Base-by-base conservation (phyloP, 768 basidiomycete species). In the Fistulinella prunicolor region DNA sequence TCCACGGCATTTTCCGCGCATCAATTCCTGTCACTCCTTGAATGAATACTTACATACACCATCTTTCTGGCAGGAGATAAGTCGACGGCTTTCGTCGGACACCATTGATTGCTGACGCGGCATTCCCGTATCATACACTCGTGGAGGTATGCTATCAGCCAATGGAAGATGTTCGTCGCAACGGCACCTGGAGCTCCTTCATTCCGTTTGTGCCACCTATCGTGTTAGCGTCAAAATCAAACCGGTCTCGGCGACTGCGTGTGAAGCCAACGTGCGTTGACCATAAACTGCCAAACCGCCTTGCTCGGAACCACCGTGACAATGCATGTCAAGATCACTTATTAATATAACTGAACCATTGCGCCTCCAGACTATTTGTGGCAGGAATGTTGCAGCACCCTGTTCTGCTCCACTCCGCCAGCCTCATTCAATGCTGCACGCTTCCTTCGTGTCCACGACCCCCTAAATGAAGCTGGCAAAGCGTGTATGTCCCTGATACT, bases 1-100 rank as follows among this genome's bases (percentile, higher is more conserved):
- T 14, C 39, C 37, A 17, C 53, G 59, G 61, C 50, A 51, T 38
- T 47, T n/a, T n/a, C n/a, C n/a, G n/a, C n/a, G n/a, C n/a, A n/a
- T n/a, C n/a, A n/a, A n/a, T n/a, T n/a, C n/a, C n/a, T n/a, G n/a
- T n/a, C n/a, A n/a, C n/a, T n/a, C n/a, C n/a, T n/a, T n/a, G n/a
- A n/a, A n/a, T n/a, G n/a, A n/a, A n/a, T n/a, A n/a, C n/a, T n/a
- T n/a, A n/a, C n/a, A n/a, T n/a, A 40, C 16, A 36, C 38, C 10
- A 37, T 9, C 9, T 32, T 21, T 12, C n/a, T 32, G 24, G 17
- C 44, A 17, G 24, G 26, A 32, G 36, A 26, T 8, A 28, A 6
- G 22, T 42, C 10, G 28, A 2, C 14, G 4, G 24, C 6, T 42
- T 22, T 43, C 45, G 20, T 38, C 22, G 22, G 35, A 28, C 47